These are phyloP conservation scores for Pseudogymnoascus sp. DNA, from an alignment of 2,329 filamentous ascomycete genomes.

Conservation along the genomic window DNA sequence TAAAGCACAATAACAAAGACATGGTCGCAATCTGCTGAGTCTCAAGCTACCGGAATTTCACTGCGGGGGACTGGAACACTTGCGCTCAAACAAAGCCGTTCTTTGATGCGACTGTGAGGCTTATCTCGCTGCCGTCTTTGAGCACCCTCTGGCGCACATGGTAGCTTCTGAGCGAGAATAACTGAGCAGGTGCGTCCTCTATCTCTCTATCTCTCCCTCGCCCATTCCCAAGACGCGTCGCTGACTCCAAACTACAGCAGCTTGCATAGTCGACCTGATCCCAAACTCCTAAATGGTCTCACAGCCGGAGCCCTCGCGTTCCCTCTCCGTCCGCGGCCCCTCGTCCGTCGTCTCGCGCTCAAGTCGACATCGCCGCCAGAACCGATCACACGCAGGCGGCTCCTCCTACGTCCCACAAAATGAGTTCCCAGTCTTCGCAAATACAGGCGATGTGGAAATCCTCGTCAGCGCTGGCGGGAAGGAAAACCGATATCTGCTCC, in stretches of 20 bases:
- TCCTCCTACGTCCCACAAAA: constrained; percentile 66
- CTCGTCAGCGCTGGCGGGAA: constrained; percentile 61
- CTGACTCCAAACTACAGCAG: constrained; percentile 21
- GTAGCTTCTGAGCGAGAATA: constrained; percentile 10
- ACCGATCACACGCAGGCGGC: constrained; percentile 73
- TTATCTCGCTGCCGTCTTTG: neutral
- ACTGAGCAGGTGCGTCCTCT: constrained; percentile 1
- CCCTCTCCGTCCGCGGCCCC: constrained; percentile 52
- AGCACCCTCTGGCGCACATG: neutral
- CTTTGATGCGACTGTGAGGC: neutral
- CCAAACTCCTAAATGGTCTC: constrained; percentile 47
- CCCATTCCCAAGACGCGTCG: neutral
- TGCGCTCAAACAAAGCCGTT: constrained; percentile 3
- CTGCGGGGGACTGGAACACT: constrained; percentile 1
- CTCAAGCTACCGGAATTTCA: neutral
- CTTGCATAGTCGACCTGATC: constrained; percentile 17
- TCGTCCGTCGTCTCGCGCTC: constrained; percentile 57
- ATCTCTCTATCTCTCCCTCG: neutral
- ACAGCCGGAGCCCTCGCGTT: constrained; percentile 47
- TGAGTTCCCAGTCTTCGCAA: constrained; percentile 85
- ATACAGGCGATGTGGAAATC: constrained; percentile 91
- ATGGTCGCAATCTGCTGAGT: constrained; percentile 4
- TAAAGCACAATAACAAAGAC: constrained; percentile 9
- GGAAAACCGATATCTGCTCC: constrained; percentile 79
- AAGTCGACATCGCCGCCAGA: constrained; percentile 62